Evolutionary conservation across 176 grass and related monocot genomes (phyloP), one percentile per base, ranked within the genome.

Genomic region (Zea luxurians): DNA sequence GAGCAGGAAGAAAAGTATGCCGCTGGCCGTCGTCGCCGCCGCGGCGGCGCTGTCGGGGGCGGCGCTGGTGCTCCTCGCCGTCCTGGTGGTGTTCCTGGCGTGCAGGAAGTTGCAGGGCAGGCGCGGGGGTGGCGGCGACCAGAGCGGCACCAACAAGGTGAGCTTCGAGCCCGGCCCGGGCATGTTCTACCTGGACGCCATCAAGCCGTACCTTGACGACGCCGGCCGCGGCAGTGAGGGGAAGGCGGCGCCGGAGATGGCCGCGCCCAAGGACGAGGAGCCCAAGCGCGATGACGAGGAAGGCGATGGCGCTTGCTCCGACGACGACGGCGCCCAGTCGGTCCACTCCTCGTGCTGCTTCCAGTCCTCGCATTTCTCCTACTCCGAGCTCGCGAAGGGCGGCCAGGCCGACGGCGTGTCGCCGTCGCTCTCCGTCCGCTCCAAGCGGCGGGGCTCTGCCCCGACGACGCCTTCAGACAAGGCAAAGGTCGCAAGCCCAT

Each of bases 311-410:
- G 77, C 36, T 10, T 82, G 75, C 46, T 93, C 79, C 34, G 80
- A 83, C 38, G 82, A 84, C 20, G 87, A 88, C n/a, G 93, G 81
- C 21, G 73, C 55, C 6, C 85, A 76, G n/a, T 97, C 89, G 4
- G 90, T 97, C 61, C 91, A 97, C 54, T 94, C 94, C 0, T 85
- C 88, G 2, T 88, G 87, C 77, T 90, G 89, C 49, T 88, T 89
- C 82, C 49, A 84, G 1, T 81, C 87, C 4, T 81, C 81, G 43
- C 81, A 90, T 46, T 78, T 75, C 48, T 46, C 86, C 16, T 88
- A 83, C 61, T 80, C 90, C 54, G 89, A 91, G 76, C 84, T 87
- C 4, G 10, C 35, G 0, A 88, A 88, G 64, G 37, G 7, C 4
- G 18, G 36, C 37, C 66, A 52, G 8, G 17, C n/a, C 13, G 57